Percentiles rank a stretch among this genome's conserved stretches.
These are phyloP conservation scores for Grosmannia clavigera DNA, from an alignment of 2,329 filamentous ascomycete genomes.

Conservation along the genomic window DNA sequence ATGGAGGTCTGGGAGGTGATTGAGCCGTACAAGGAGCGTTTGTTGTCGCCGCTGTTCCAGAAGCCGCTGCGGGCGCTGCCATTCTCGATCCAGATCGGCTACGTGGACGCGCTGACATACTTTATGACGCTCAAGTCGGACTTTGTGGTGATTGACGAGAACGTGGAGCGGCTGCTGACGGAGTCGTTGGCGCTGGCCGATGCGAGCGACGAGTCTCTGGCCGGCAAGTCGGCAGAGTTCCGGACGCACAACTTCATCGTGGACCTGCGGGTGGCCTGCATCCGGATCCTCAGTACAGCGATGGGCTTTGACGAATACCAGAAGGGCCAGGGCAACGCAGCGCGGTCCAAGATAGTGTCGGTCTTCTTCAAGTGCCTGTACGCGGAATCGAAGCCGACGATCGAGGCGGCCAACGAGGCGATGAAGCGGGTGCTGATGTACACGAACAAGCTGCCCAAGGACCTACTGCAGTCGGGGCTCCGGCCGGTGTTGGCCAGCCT, in stretches of 20 bases:
- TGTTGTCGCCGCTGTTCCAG: slow-evolving; percentile 85
- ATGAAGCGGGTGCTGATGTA: slow-evolving; percentile 78
- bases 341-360: slow-evolving; percentile 63
- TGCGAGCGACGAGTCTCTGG: slow-evolving; percentile 83
- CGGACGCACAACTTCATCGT: slow-evolving; percentile 93
- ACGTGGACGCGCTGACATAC: slow-evolving; percentile 95
- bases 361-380: slow-evolving; percentile 98
- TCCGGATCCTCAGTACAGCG: slow-evolving; percentile 82
- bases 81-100: slow-evolving; percentile 92
- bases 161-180: slow-evolving; percentile 78
- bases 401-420: slow-evolving; percentile 85
- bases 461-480: slow-evolving; percentile 85
- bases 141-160: slow-evolving; percentile 84
- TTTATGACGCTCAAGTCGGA: slow-evolving; percentile 81
- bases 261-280: slow-evolving; percentile 81
- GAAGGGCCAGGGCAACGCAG: slow-evolving; percentile 56
- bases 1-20: slow-evolving; percentile 81
- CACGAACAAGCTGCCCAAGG: slow-evolving; percentile 86
- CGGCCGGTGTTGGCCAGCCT: slow-evolving; percentile 93
- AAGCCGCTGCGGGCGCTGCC: slow-evolving; percentile 89
- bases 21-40: slow-evolving; percentile 75
- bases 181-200: slow-evolving; percentile 91
- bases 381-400: slow-evolving; percentile 81
- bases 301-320: slow-evolving; percentile 90
- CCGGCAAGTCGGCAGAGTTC: slow-evolving; percentile 86